Base-by-base conservation (phyloP, 192 early-diverging fungal genomes). In the Paraglomus brasilianum region DNA sequence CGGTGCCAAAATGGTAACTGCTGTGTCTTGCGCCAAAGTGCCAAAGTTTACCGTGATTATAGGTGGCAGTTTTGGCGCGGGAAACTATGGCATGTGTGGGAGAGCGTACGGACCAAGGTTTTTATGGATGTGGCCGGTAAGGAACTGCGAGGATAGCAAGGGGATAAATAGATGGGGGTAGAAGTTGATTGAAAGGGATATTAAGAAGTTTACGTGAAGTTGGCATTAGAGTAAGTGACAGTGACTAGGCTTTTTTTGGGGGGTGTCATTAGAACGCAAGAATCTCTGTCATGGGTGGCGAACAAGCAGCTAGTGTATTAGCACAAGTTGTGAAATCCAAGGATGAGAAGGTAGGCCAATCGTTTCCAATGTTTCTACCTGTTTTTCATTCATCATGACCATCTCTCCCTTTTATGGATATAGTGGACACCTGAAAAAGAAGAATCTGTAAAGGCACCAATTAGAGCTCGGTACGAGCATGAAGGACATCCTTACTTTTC, bases 21-120 rank as follows among this genome's bases (percentile, higher is more conserved):
- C 95, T 14, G 95, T 98, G 5, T 91, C 94, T 4, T 95, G 91
- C 71, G 92, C 94, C 42, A 83, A 88, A 48, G 94, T 98, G 30
- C 95, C 95, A 46, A 96, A 98, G 78, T 92, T 98, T 59, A 94
- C 95, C 1, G 82, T 93, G n/a, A 80, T 91, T 38, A 80, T 87
- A 15, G 88, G 87, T 58, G 87, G 88, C 58, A 87, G 85, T 68
- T 92, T 90, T 53, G 88, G 91, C 50, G 91, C 89, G 21, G 92
- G 95, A 75, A 98, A 98, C 83, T 96, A 98, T 73, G 96, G 96
- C 42, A 98, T 96, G 96, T 95, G 96, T 73, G 96, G 96, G 5
- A 81, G 96, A 57, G 94, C 96, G 0, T 96, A 92, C 81, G 79
- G 85, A 44, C 96, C 96, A 13, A 77, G 96, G 21, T 97, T 98